Evolutionary conservation across 352 stramenopile genomes (phyloP).

Genomic region (Phytophthora multivora): DNA sequence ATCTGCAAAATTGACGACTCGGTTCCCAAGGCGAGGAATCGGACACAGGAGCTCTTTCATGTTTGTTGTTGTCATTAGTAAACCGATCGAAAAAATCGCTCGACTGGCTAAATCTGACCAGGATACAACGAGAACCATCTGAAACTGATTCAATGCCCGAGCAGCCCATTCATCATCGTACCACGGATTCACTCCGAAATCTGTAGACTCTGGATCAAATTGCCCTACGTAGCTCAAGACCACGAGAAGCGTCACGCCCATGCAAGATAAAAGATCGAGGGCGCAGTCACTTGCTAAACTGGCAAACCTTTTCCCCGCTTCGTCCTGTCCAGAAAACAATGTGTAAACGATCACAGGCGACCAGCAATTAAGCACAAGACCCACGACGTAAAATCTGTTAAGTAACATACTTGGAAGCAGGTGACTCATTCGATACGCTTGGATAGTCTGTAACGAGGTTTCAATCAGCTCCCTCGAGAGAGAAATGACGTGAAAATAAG

Average conservation of each 20-base stretch:
- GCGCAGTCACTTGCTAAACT: slow-evolving; percentile 11
- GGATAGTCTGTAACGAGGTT: slow-evolving; percentile 12
- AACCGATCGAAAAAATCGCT: slow-evolving; percentile 3
- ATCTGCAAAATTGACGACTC: slow-evolving; percentile 4
- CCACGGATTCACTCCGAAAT: slow-evolving; percentile 15
- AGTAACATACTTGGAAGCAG: slow-evolving; percentile 13
- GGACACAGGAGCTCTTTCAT: slow-evolving; percentile 12
- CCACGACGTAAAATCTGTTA: slow-evolving; percentile 25
- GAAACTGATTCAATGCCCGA: slow-evolving; percentile 16
- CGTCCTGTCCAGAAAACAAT: not conserved
- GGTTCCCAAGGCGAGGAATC: not conserved
- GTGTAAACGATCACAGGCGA: slow-evolving; percentile 9
- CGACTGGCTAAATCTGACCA: slow-evolving; percentile 5
- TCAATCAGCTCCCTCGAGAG: slow-evolving; percentile 10
- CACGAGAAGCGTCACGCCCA: slow-evolving; percentile 18
- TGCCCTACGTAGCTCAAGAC: slow-evolving; percentile 12
- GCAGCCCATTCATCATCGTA: slow-evolving; percentile 17
- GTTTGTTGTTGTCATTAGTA: slow-evolving; percentile 9
- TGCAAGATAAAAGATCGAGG: slow-evolving; percentile 13
- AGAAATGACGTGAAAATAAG: slow-evolving; percentile 7
- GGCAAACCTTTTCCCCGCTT: slow-evolving; percentile 13
- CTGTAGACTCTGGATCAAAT: slow-evolving; percentile 3
- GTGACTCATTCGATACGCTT: slow-evolving; percentile 30
- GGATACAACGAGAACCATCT: slow-evolving; percentile 9
- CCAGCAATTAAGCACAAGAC: slow-evolving; percentile 24